Evolutionary conservation across 306 rosid genomes (phyloP), one percentile per base, ranked within the genome.

Genomic region (Mimosa pudica): DNA sequence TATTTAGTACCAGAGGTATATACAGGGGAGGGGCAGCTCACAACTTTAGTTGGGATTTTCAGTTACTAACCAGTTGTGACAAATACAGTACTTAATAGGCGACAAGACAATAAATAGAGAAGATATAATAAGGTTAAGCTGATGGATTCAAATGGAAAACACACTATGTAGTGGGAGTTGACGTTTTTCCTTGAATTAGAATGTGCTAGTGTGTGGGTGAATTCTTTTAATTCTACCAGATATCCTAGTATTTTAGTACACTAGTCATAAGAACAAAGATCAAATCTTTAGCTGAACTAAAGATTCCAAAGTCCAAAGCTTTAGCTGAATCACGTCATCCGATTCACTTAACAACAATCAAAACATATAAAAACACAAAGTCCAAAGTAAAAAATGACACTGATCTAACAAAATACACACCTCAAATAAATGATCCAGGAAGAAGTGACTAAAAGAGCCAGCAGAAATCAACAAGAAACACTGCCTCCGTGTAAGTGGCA

Each of bases 371-470:
- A 63, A 42, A 9, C 18, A 41, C 35, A 4, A 60, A 61, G 30
- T 24, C 30, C 30, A 24, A 0, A 24, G 30, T 24, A 24, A 38
- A 5, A 49, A 18, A 55, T 24, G 51, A 45, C 44, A 48, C 67
- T 47, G 10, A 70, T 10, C 41, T 10, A 52, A 38, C 3, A 2
- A 38, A 38, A 75, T 85, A 5, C 68, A 42, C 13, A 94, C 98
- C 97, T 92, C 98, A 79, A 94, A 94, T 48, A 92, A 89, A 87
- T 92, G 81, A 73, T 94, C 98, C 10, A 94, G 87, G 84, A 92
- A 90, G 86, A 94, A 94, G 67, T 94, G 98, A 13, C 94, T 89
- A 8, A 94, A 86, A 80, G 97, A 90, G 51, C 97, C 98, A 63
- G 97, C 98, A 42, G 94, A 84, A 8, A 94, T 45, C 90, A 92